A percentile compares a stretch with the other conserved stretches of the same genome.
phyloP scores from a whole-genome alignment of 331 rosid genomes.

The Phaseolus coccineus region DNA sequence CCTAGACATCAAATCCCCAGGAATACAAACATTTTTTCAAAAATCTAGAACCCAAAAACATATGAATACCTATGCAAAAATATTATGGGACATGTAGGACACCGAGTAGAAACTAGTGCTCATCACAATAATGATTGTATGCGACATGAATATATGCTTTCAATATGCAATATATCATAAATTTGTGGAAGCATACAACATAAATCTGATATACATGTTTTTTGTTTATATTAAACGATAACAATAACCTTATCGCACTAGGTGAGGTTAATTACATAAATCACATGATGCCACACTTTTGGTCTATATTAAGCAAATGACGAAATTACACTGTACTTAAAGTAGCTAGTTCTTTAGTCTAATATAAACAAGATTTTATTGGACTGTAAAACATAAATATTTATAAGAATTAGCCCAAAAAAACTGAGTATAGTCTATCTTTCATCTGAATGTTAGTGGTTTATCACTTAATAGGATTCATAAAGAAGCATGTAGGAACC shows the following conservation, averaged over 20 bases:
- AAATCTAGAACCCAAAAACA: constrained; percentile 17
- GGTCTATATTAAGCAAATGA: constrained; percentile 20
- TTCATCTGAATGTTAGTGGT: not conserved
- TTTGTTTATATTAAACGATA: too few relatives aligned
- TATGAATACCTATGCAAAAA: constrained; percentile 16
- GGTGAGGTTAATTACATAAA: too few relatives aligned
- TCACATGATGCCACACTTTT: not conserved
- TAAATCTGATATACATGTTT: not conserved
- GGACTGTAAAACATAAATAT: constrained; percentile 24
- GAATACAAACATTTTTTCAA: not conserved
- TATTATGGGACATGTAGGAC: constrained; percentile 1
- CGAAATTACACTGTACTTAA: constrained; percentile 12
- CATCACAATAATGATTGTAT: constrained; percentile 1
- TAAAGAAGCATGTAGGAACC: constrained; percentile 1
- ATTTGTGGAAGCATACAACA: constrained; percentile 32
- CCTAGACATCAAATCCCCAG: not conserved
- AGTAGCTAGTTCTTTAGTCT: constrained; percentile 8
- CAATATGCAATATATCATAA: constrained; percentile 4
- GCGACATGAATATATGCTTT: constrained; percentile 4
- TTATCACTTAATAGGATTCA: constrained; percentile 11
- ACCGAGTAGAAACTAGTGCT: constrained; percentile 12
- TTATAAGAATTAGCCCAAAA: not conserved
- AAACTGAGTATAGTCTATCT: not conserved
- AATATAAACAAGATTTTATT: constrained; percentile 3
- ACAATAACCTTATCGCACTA: too few relatives aligned